A percentile compares a stretch with the other conserved stretches of the same genome.
Conservation (phyloP, 1,284 basidiomycete genomes). For the Ustilago hordei region DNA sequence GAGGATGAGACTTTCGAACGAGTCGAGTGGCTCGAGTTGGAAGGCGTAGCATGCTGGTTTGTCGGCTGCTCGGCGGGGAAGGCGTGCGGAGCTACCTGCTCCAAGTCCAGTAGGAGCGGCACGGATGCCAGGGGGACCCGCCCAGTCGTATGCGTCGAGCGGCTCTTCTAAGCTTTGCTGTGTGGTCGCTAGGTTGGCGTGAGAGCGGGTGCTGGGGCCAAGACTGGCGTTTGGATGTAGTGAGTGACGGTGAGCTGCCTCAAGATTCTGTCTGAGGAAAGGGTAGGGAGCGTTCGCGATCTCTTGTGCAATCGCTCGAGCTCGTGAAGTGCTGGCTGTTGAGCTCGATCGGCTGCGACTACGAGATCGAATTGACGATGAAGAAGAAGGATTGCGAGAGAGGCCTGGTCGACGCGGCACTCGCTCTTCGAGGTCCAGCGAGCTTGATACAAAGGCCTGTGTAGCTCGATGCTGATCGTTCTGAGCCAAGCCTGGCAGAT, state of each 20-base stretch:
- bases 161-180: conserved; percentile 30
- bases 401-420: conserved; percentile 8
- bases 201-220: background rate
- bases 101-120: conserved; percentile 11
- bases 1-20: conserved; percentile 58
- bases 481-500: conserved; percentile 25
- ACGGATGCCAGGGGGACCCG: conserved; percentile 34
- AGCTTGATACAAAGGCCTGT: conserved; percentile 28
- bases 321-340: conserved; percentile 32
- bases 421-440: conserved; percentile 37
- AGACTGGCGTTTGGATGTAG: conserved; percentile 11
- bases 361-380: conserved; percentile 10
- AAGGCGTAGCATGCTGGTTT: conserved; percentile 52
- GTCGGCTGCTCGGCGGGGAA: conserved; percentile 10
- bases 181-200: background rate
- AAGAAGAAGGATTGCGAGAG: conserved; percentile 27
- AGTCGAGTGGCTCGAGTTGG: conserved; percentile 60
- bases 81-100: background rate
- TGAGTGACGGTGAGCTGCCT: conserved; percentile 25
- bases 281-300: conserved; percentile 46
- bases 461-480: conserved; percentile 28
- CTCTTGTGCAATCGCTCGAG: conserved; percentile 40
- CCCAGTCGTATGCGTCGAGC: conserved; percentile 55
- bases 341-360: conserved; percentile 37
- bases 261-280: conserved; percentile 35